phyloP scores from a whole-genome alignment of 2,329 filamentous ascomycete species.

The Uncinocarpus reesii region DNA sequence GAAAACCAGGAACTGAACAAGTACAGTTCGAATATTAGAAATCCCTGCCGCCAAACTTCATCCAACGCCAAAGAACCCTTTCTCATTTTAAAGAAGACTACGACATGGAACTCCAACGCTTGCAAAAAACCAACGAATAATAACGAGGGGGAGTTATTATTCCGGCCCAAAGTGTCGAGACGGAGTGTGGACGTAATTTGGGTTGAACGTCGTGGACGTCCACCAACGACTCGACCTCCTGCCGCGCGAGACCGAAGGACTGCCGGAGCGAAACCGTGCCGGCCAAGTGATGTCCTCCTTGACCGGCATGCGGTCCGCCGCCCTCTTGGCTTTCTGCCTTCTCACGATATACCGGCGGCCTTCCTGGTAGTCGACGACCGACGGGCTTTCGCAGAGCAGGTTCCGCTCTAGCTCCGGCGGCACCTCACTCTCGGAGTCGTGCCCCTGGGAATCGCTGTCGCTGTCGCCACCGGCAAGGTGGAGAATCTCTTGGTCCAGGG shows the following conservation, averaged over 20 bases:
- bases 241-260: conserved; percentile 5
- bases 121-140: no score
- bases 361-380: not conserved
- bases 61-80: no score
- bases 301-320: no score
- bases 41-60: no score
- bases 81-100: no score
- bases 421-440: not conserved
- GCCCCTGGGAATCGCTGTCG: not conserved
- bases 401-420: not conserved
- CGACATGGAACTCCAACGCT: no score
- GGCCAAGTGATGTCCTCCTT: not conserved
- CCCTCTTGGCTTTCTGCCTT: not conserved
- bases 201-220: not conserved
- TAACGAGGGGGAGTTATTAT: no score
- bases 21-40: no score
- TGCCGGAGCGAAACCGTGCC: not conserved
- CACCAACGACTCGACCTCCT: not conserved
- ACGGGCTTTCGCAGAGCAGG: no score
- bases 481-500: not conserved
- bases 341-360: not conserved
- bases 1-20: no score
- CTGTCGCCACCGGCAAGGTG: not conserved
- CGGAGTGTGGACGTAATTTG: not conserved
- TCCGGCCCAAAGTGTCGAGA: no score